phyloP scores from a whole-genome alignment of 805 yeast genomes.

The Starmerella floricola region DNA sequence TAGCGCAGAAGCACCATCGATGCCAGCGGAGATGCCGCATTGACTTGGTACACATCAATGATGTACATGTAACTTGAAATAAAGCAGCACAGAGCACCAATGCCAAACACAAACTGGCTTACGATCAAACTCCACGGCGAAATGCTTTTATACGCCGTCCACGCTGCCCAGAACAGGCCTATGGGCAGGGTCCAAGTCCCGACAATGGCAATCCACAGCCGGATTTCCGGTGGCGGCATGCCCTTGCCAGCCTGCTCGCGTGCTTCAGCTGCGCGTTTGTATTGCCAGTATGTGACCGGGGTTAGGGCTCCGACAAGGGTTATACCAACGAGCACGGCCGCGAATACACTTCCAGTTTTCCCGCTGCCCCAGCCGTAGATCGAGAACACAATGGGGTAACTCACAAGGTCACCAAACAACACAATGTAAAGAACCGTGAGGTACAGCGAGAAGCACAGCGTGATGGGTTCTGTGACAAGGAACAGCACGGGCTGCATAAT shows the following conservation, averaged over 20 bases:
- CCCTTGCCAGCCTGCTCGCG: neutral
- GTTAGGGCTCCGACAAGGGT: slow-evolving; percentile 2
- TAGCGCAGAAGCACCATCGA: slow-evolving; percentile 12
- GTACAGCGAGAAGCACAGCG: slow-evolving; percentile 48
- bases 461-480: slow-evolving; percentile 42
- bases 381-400: slow-evolving; percentile 31
- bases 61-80: slow-evolving; percentile 12
- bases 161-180: slow-evolving; percentile 14
- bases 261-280: neutral
- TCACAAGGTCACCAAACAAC: slow-evolving; percentile 55
- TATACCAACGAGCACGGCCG: slow-evolving; percentile 11
- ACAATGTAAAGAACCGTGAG: slow-evolving; percentile 69
- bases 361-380: slow-evolving; percentile 14
- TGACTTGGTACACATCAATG: slow-evolving; percentile 14
- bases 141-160: slow-evolving; percentile 14
- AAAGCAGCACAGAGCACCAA: slow-evolving; percentile 14
- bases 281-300: slow-evolving; percentile 3
- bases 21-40: slow-evolving; percentile 17
- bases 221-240: slow-evolving; percentile 7
- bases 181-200: slow-evolving; percentile 15
- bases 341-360: slow-evolving; percentile 15
- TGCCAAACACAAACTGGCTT: slow-evolving; percentile 12
- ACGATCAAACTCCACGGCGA: slow-evolving; percentile 14
- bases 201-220: slow-evolving; percentile 5
- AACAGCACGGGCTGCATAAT: slow-evolving; percentile 42